phyloP scores from a whole-genome alignment of 2,329 filamentous ascomycete species.

The Mollisiaceae sp. region DNA sequence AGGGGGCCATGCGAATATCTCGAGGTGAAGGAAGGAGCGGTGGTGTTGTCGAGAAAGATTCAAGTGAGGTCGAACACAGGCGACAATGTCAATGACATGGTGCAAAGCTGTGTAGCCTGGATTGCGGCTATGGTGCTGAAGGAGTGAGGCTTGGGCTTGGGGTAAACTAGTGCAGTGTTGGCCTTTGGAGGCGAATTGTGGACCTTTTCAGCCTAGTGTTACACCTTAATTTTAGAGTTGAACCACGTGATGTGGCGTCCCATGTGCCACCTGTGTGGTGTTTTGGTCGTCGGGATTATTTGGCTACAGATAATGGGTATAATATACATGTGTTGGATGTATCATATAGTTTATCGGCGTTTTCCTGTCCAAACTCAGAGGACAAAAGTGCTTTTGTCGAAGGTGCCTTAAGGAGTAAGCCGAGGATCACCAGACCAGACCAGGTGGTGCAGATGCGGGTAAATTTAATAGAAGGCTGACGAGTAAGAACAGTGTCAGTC shows the following conservation, averaged over 20 bases:
- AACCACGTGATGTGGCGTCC: background rate
- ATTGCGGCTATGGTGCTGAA: conserved; percentile 9
- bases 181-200: conserved; percentile 14
- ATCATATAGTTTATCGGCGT: background rate
- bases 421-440: background rate
- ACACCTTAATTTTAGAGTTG: conserved; percentile 14
- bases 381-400: no score
- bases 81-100: conserved; percentile 19
- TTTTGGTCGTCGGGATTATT: background rate
- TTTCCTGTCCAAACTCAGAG: background rate
- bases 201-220: conserved; percentile 1
- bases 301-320: background rate
- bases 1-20: conserved; percentile 6
- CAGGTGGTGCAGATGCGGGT: background rate
- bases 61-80: background rate
- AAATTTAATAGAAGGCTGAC: background rate
- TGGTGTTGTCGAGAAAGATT: background rate
- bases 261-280: no score
- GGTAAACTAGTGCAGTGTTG: conserved; percentile 14
- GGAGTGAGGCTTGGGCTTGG: conserved; percentile 13
- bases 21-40: conserved; percentile 6
- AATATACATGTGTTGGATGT: background rate
- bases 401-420: background rate
- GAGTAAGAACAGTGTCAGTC: background rate
- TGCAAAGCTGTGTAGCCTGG: conserved; percentile 17